Evolutionary conservation across 331 rosid species (phyloP), one percentile per base, ranked within the genome.

Genomic region (Quercus phellos): DNA sequence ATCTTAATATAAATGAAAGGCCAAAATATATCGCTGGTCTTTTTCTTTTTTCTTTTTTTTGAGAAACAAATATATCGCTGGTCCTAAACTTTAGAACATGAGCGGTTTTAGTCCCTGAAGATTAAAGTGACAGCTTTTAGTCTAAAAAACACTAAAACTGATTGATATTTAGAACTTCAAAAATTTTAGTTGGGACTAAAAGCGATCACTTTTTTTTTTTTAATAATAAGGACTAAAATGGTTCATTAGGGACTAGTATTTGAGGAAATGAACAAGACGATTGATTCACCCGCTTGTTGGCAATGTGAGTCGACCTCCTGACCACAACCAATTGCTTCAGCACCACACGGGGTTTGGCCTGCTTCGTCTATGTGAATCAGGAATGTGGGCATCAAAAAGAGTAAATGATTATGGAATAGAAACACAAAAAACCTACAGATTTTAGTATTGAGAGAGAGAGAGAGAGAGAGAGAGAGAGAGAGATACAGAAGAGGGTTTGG

Each of bases 241-340:
- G 46, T 38, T 38, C 43, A 35, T 1, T 6, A 35, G 11, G 46
- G 3, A 38, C 46, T 8, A 38, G 46, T 38, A 8, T 38, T 7
- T 38, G 46, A 26, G 18, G 9, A 21, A 56, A 64, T 38, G 51
- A n/a, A n/a, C 9, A n/a, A 32, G 43, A 64, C 18, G 51, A 13
- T 19, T 22, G 12, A 68, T 38, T 6, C 13, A 74, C 3, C 29
- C n/a, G 88, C 67, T 64, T 16, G 55, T 86, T 89, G 21, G 94
- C 92, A 22, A 90, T 90, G 11, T 93, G 97, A 80, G 84, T 59
- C 9, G 97, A 94, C 73, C 97, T 88, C 80, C 96, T 83, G 7
- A 94, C 90, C 6, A 42, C 87, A 43, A 90, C 89, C 4, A 80
- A 66, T 42, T 90, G 81, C 77, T 85, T 91, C 74, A 78, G 70